Evolutionary conservation across 805 yeast species (phyloP), one percentile per base, ranked within the genome.

Genomic region (Ogataea methylovora): DNA sequence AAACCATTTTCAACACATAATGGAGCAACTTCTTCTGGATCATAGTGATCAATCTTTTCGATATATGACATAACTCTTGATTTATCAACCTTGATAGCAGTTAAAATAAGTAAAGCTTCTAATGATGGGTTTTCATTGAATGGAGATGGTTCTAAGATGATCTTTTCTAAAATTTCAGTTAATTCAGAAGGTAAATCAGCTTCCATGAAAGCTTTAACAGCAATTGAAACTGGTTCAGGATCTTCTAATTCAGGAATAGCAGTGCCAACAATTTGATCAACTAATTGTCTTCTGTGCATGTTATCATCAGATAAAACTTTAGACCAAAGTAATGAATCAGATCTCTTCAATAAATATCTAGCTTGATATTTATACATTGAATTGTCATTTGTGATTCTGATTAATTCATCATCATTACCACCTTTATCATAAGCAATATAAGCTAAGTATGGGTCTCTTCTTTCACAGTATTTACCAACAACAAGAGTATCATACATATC

Each of bases 281-380:
- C 71, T 51, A 92, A 70, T 57, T 80, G 94, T 56, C 95, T 81
- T 65, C 96, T 80, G 67, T 90, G 94, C 41, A 76, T 67, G 59
- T 84, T 87, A 30, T 82, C 92, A 29, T 71, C 73, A 40, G 67
- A 51, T 54, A 92, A 70, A 5, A 92, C 98, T 46, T 68, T 69
- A 36, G 74, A 63, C 97, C 97, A 92, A 44, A 92, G 70, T 6
- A 61, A 70, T 17, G 78, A 67, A 55, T 92, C 96, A n/a, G 95
- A 85, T 59, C 95, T 83, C 41, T 76, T 69, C 48, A 92, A 73
- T 50, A 92, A 70, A 57, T 92, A 92, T 60, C 97, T 80, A n/a
- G 97, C 97, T 69, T 92, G 98, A 63, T 92, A 90, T 61, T 92
- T 92, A 73, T 84, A 92, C 99, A 92, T 92, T 49, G 92, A 76